Evolutionary conservation across 768 basidiomycete genomes (phyloP).

Genomic region (Tricholoma matsutake): DNA sequence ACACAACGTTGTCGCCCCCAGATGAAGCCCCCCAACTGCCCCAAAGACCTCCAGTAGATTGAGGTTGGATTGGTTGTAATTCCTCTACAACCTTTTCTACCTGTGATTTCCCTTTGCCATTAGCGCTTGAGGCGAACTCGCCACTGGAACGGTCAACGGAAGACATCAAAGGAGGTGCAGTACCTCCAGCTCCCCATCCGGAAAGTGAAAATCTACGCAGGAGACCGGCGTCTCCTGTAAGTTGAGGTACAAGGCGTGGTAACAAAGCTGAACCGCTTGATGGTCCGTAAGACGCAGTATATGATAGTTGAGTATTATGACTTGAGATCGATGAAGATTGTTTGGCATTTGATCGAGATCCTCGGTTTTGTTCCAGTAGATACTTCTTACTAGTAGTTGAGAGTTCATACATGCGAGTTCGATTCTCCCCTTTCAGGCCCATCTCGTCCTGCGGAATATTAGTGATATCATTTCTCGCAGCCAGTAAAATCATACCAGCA

Average conservation of each 20-base stretch:
- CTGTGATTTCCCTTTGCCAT: slow-evolving; percentile 24
- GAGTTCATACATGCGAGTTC: slow-evolving; percentile 59
- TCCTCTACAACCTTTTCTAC: slow-evolving; percentile 33
- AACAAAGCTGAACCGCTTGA: slow-evolving; percentile 54
- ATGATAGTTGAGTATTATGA: slow-evolving; percentile 30
- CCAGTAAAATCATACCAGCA: slow-evolving; percentile 49
- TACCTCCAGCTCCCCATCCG: slow-evolving; percentile 48
- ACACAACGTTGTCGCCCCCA: slow-evolving; percentile 43
- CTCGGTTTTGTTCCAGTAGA: slow-evolving; percentile 56
- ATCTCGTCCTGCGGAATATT: slow-evolving; percentile 56
- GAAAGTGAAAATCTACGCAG: slow-evolving; percentile 67
- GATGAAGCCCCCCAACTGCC: slow-evolving; percentile 73
- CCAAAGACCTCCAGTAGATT: slow-evolving; percentile 76
- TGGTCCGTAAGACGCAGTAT: slow-evolving; percentile 56
- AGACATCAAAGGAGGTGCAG: slow-evolving; percentile 33
- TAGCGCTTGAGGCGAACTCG: slow-evolving; percentile 30
- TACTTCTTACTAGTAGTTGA: slow-evolving; percentile 62
- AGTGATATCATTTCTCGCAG: slow-evolving; percentile 1
- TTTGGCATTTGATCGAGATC: slow-evolving; percentile 27
- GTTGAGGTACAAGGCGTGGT: slow-evolving; percentile 67
- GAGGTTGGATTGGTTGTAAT: slow-evolving; percentile 48
- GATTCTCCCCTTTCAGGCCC: slow-evolving; percentile 68
- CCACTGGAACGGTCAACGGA: slow-evolving; percentile 34
- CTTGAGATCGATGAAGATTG: slow-evolving; percentile 23
- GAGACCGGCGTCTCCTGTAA: slow-evolving; percentile 68